Base-by-base conservation (phyloP, 2,329 filamentous ascomycete species). In the Ilyonectria destructans region DNA sequence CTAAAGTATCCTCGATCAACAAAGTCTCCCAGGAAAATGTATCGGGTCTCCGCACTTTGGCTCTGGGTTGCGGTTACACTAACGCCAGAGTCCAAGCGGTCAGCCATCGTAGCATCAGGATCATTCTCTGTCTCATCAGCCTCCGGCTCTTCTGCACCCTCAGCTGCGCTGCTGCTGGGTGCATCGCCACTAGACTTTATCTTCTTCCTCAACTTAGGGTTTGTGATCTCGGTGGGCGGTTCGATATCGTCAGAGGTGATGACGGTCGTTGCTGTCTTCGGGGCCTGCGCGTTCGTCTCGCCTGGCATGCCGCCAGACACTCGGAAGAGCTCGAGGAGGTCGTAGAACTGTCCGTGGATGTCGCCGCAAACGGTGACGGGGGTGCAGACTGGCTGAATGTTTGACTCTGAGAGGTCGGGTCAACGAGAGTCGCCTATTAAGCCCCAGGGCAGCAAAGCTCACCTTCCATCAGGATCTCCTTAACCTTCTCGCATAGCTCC, bases 401-500 rank as follows among this genome's bases (percentile, higher is more conserved):
- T 99, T 72, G 95, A 98, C 84, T 99, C 96, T 97, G 59, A 58
- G 51, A 15, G 19, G 54, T 33, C 58, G 55, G 33, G 65, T 77
- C 67, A 77, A 72, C 65, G 26, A 58, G 45, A 43, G 55, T 29
- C 33, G 54, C 56, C 52, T 37, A 58, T 23, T 49, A 62, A 43
- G 19, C 56, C 46, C 21, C 21, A 48, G 40, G 46, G 21, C 55
- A 62, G 61, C 35, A 45, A 51, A 60, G 51, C 67, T 73, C 80
- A 96, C 94, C 94, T 87, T 99, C 96, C 96, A 99, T 99, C 77
- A 99, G 88, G 73, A 94, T 97, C 84, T 98, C 96, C 86, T 99
- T 99, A 69, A 98, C 96, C 80, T 97, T 97, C 85, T 99, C 96
- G 82, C 96, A 99, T 56, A 99, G 88, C 82, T 97, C 93, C 87